phyloP scores from a whole-genome alignment of 495 filamentous ascomycete species.

The Penicillium flavigenum region DNA sequence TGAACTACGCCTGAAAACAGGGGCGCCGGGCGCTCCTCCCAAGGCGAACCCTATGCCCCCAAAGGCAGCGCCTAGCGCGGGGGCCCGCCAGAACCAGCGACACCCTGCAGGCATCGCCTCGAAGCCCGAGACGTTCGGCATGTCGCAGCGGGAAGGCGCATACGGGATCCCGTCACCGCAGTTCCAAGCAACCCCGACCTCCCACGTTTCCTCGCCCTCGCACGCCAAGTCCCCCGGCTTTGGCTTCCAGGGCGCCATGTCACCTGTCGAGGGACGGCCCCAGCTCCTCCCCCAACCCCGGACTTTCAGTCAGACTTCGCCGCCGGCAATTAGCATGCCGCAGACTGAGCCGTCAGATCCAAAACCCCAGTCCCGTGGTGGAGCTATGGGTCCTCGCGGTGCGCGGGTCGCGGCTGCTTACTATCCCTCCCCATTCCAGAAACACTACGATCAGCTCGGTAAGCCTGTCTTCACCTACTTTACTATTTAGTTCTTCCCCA shows the following conservation, averaged over 20 bases:
- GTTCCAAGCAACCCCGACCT: conserved; percentile 77
- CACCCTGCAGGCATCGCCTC: conserved; percentile 69
- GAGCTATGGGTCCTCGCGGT: conserved; percentile 31
- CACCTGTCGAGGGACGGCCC: conserved; percentile 62
- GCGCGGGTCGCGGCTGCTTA: conserved; percentile 50
- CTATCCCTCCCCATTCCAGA: conserved; percentile 85
- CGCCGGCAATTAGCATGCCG: conserved; percentile 43
- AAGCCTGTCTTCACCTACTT: conserved; percentile 47
- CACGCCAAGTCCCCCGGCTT: conserved; percentile 70
- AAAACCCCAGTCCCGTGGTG: conserved; percentile 27
- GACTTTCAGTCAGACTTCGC: conserved; percentile 40
- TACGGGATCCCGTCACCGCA: conserved; percentile 56
- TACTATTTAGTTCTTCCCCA: neutral
- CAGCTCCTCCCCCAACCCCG: conserved; percentile 48
- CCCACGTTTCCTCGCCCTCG: conserved; percentile 73
- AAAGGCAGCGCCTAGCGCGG: conserved; percentile 48
- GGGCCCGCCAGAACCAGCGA: conserved; percentile 53
- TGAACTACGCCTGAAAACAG: conserved; percentile 85
- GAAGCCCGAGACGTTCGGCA: conserved; percentile 63
- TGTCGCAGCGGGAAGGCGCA: conserved; percentile 51
- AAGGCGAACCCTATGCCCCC: conserved; percentile 52
- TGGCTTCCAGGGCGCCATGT: conserved; percentile 65
- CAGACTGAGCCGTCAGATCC: conserved; percentile 41
- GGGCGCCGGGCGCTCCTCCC: conserved; percentile 61
- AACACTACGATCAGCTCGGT: conserved; percentile 96